Evolutionary conservation across 2,329 filamentous ascomycete genomes (phyloP), one percentile per base, ranked within the genome.

Genomic region (Claviceps spartinae): DNA sequence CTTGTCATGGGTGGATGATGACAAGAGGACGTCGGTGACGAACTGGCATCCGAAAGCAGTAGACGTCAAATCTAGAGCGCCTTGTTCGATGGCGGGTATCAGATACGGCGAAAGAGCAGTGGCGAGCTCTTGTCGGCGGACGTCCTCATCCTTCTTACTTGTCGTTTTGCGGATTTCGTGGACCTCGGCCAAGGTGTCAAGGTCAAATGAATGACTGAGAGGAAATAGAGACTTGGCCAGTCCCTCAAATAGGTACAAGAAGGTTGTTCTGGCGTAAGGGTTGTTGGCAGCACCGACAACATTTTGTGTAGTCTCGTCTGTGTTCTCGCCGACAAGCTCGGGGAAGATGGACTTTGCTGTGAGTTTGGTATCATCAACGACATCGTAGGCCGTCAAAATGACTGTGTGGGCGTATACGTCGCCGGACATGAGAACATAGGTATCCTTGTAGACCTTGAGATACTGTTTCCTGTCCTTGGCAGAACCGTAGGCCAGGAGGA

Each of bases 381-480:
- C 83, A 61, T 97, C 93, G 64, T 90, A 89, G 1, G 88, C 88
- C 1, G 89, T 78, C 52, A 97, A 76, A 37, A 98, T 79, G 51
- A 97, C 78, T 56, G 84, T 75, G 63, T 95, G 88, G 1, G 82
- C 93, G 61, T 90, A 69, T 6, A 75, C 67, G 63, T 98, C 91
- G 47, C 80, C 82, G 2, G 89, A 87, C 80, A 98, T 88, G 57
- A 86, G 73, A 63, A 90, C 83, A 57, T 94, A 81, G 11, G 85
- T 93, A 59, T 95, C 89, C 66, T 95, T 94, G 79, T 88, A 96
- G 49, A 84, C 84, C 69, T 85, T 88, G 49, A 97, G 73, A 53
- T 98, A 82, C 54, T 86, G 77, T 69, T 95, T 95, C 60, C 93
- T 83, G 68, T 97, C 91, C 72, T 98, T 98, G 57, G 93, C 89